These are phyloP conservation scores for Cordyceps cicadae DNA, from an alignment of 2,329 filamentous ascomycete genomes.

Conservation along the genomic window DNA sequence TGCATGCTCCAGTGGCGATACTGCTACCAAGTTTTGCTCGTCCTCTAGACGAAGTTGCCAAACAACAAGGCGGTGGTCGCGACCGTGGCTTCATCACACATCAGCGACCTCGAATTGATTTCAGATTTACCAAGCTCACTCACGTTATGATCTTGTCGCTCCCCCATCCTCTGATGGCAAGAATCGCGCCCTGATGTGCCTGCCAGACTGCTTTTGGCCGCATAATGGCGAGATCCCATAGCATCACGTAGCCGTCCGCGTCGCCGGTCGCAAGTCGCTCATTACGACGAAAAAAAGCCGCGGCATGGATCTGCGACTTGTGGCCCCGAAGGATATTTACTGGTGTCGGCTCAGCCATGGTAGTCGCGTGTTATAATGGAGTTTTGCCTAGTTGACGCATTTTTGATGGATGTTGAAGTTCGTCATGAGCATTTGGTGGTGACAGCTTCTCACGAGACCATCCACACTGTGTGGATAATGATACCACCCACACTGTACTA, in stretches of 20 bases:
- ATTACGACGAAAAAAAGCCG: conserved; percentile 66
- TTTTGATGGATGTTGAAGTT: not conserved
- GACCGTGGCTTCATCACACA: conserved; percentile 62
- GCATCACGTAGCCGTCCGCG: conserved; percentile 77
- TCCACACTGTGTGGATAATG: not conserved
- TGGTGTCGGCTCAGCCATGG: conserved; percentile 26
- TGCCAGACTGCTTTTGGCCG: conserved; percentile 78
- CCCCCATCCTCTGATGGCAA: conserved; percentile 66
- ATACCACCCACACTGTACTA: not conserved
- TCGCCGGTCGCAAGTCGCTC: conserved; percentile 76
- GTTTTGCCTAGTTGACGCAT: not conserved
- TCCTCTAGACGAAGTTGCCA: conserved; percentile 64
- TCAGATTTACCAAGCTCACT: conserved; percentile 25
- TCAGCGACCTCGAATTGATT: not conserved
- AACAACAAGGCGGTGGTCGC: conserved; percentile 77
- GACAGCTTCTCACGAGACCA: not conserved
- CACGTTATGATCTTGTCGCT: conserved; percentile 75
- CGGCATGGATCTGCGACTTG: conserved; percentile 66
- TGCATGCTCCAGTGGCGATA: conserved; percentile 60
- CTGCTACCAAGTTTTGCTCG: conserved; percentile 56
- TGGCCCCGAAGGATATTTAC: conserved; percentile 75
- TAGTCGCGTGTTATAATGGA: not conserved
- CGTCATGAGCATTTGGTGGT: too few relatives aligned
- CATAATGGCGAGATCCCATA: conserved; percentile 80
- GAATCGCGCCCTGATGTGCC: conserved; percentile 68